Evolutionary conservation across 2,329 filamentous ascomycete genomes (phyloP), one percentile per base, ranked within the genome.

Genomic region (Penicillium sp.): DNA sequence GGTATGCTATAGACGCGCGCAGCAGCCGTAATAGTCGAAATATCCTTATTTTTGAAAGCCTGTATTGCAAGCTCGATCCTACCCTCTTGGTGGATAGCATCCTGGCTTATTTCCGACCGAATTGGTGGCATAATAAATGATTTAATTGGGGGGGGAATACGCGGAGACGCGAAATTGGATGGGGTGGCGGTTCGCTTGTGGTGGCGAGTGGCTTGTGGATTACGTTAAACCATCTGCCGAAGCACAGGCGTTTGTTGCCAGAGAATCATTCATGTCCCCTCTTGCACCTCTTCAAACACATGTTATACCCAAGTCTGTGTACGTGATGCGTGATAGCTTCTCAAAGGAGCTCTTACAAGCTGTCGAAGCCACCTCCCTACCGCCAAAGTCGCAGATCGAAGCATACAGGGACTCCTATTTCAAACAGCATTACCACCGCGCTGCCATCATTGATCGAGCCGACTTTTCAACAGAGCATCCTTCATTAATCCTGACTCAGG

Each of bases 361-460:
- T 16, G 29, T 42, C 7, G 29, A 18, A 13, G 49, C 49, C 6
- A 47, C 43, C 5, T 41, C 38, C n/a, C 16, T 47, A 12, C 49
- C 43, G 36, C 18, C 43, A 10, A 42, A 42, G 21, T 28, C 34
- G 4, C 28, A 51, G 28, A 16, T 51, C 10, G 24, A 46, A 28
- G 54, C 49, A 2, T 50, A 52, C 26, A 42, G 45, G 8, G 62
- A 64, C 16, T 47, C 53, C 21, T 65, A 59, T 42, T 58, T 65
- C 36, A 13, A 52, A n/a, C 45, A 60, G 31, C 43, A 62, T 21
- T 60, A 54, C 29, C 55, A 60, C 49, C 45, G 51, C 3, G 52
- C 45, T 41, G 60, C 62, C 1, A 50, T 65, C 1, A 38, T 61
- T 4, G 53, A 60, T 31, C 28, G 31, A 0, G 26, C 18, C 2